Evolutionary conservation across 805 yeast genomes (phyloP), one percentile per base, ranked within the genome.

Genomic region (Ogataea trehalophila): DNA sequence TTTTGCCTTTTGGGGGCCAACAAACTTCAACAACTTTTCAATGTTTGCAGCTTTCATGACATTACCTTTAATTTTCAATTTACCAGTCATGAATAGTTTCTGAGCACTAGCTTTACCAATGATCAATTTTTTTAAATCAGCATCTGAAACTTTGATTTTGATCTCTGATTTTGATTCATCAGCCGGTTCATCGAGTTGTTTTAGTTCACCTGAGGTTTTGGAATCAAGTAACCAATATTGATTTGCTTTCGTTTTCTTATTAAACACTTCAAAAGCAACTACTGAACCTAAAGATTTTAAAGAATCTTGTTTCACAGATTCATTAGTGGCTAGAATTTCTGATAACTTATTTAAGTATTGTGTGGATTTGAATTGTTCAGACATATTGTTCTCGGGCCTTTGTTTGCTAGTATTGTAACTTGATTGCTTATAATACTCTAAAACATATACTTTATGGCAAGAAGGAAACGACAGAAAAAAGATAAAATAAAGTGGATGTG

Each of bases 41-140:
- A 86, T 79, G 50, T 80, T 79, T 40, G 91, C 79, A 46, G 95
- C 95, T 75, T 88, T 88, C 91, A 85, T 85, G 71, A 88, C 84
- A 72, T 89, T 87, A 55, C 96, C 96, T 74, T 83, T 86, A 54
- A 88, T 83, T 76, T 87, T 87, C 67, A 88, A 78, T 68, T 84
- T 85, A 38, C 96, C 96, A 58, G 77, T 71, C 85, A 88, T 79
- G 68, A 87, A 88, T 61, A 88, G 76, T 71, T 81, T 83, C 69
- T 88, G 95, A 41, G 95, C 88, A 66, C 83, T 84, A 54, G 89
- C 81, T 74, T 87, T 85, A 52, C 95, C 95, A 51, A 73, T 70
- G 45, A 85, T 85, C 56, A 88, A 76, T 64, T 77, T 80, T 57
- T 76, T 82, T 58, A 88, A 81, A 65, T 85, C 86, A 47, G 77